Evolutionary conservation across 768 basidiomycete genomes (phyloP).

Genomic region (Trametopsis cervina): DNA sequence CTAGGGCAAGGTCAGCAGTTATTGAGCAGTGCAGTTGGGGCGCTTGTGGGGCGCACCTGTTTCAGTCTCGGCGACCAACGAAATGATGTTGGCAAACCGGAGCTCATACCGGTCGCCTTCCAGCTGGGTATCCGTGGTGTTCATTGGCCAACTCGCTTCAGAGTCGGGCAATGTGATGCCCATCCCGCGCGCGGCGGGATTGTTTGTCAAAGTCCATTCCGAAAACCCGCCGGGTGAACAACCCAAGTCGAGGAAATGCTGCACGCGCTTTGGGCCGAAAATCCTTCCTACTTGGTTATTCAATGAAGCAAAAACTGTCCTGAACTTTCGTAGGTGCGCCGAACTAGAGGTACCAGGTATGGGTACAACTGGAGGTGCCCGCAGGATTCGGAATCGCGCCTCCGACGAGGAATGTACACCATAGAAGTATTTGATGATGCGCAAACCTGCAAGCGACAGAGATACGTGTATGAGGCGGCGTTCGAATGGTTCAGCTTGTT

Average conservation of each 20-base stretch:
- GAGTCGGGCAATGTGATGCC: slow-evolving; percentile 12
- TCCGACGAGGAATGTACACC: slow-evolving; percentile 1
- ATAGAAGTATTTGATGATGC: slow-evolving; percentile 1
- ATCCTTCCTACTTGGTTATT: background rate
- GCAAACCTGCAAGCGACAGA: background rate
- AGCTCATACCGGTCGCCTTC: background rate
- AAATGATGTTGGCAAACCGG: slow-evolving; percentile 5
- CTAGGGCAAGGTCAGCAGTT: background rate
- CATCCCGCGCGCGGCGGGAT: slow-evolving; percentile 1
- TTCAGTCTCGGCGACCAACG: background rate
- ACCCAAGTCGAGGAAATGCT: slow-evolving; percentile 14
- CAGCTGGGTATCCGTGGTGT: background rate
- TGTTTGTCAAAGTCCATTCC: slow-evolving; percentile 9
- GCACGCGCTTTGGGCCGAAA: slow-evolving; percentile 1
- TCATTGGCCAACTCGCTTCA: background rate
- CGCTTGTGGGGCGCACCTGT: background rate
- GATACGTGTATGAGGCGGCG: background rate
- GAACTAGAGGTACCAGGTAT: too few relatives aligned
- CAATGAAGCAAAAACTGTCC: background rate
- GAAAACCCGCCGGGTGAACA: slow-evolving; percentile 14
- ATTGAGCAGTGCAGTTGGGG: background rate
- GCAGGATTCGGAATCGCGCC: background rate
- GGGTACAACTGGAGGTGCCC: too few relatives aligned
- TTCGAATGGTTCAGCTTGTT: background rate
- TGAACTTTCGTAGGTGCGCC: background rate